phyloP scores from a whole-genome alignment of 345 rosid species.

The Sonneratia caseolaris region DNA sequence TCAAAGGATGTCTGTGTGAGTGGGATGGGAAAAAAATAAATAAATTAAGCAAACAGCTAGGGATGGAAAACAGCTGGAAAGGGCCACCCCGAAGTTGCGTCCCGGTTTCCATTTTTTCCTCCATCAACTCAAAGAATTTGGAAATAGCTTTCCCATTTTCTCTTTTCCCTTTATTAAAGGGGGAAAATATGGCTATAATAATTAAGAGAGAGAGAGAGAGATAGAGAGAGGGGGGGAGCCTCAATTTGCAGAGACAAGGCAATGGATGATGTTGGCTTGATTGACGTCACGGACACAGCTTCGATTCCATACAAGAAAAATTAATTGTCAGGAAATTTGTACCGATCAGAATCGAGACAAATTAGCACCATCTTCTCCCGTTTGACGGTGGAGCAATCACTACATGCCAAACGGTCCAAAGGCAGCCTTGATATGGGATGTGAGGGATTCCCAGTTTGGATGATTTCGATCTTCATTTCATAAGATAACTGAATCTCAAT shows the following conservation, averaged over 20 bases:
- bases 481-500: too few species aligned
- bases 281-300: neutral
- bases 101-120: neutral
- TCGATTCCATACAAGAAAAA: neutral
- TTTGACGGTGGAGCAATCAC: too few species aligned
- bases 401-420: too few species aligned
- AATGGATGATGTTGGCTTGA: neutral
- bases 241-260: neutral
- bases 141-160: neutral
- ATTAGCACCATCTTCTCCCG: too few species aligned
- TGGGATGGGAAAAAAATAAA: too few species aligned
- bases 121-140: neutral
- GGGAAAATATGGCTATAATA: neutral
- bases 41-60: neutral
- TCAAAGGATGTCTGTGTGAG: too few species aligned
- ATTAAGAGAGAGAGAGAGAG: neutral
- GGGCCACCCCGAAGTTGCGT: neutral
- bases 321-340: too few species aligned
- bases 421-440: too few species aligned
- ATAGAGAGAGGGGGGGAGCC: neutral
- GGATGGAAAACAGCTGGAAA: neutral
- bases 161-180: neutral
- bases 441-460: too few species aligned
- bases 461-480: too few species aligned
- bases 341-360: too few species aligned